Conservation (phyloP, 495 filamentous ascomycete species). For the Penicillium pancosmium region DNA sequence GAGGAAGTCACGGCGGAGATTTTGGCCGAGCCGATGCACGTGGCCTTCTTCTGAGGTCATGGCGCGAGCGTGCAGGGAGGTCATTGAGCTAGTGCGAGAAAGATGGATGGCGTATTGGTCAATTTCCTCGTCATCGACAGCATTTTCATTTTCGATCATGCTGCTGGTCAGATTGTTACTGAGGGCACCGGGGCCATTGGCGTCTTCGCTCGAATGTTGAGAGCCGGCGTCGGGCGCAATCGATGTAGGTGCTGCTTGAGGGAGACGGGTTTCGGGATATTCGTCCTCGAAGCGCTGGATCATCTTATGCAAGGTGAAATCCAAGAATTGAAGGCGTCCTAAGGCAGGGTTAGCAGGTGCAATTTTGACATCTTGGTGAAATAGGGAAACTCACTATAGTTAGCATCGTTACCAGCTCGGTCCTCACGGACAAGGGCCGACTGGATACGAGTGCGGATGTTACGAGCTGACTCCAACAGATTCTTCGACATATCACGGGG, state of each 20-base stretch:
- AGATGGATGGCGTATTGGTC: slow-evolving; percentile 53
- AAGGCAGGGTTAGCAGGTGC: slow-evolving; percentile 22
- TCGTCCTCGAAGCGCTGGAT: slow-evolving; percentile 95
- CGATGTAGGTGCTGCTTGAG: slow-evolving; percentile 26
- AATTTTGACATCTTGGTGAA: background rate
- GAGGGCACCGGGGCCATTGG: slow-evolving; percentile 37
- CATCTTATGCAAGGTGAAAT: slow-evolving; percentile 84
- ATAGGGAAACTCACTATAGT: slow-evolving; percentile 66
- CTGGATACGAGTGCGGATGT: slow-evolving; percentile 81
- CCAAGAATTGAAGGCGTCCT: slow-evolving; percentile 87
- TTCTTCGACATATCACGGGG: slow-evolving; percentile 94
- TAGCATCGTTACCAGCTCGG: slow-evolving; percentile 63
- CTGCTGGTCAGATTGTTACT: slow-evolving; percentile 31
- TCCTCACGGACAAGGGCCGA: slow-evolving; percentile 81
- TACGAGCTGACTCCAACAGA: slow-evolving; percentile 79
- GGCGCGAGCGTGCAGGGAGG: slow-evolving; percentile 76
- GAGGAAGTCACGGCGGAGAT: slow-evolving; percentile 72
- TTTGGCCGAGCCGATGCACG: slow-evolving; percentile 81
- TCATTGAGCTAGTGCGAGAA: slow-evolving; percentile 73
- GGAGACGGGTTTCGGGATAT: slow-evolving; percentile 83
- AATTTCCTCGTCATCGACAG: slow-evolving; percentile 52
- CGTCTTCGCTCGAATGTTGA: slow-evolving; percentile 46
- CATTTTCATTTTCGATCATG: slow-evolving; percentile 40
- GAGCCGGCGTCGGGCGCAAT: slow-evolving; percentile 36
- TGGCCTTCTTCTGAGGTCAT: slow-evolving; percentile 88